A percentile compares a stretch with the other conserved stretches of the same genome.
These are phyloP conservation scores for Bryum argenteum DNA, from an alignment of 225 moss, liverwort and hornwort genomes.

Conservation along the genomic window DNA sequence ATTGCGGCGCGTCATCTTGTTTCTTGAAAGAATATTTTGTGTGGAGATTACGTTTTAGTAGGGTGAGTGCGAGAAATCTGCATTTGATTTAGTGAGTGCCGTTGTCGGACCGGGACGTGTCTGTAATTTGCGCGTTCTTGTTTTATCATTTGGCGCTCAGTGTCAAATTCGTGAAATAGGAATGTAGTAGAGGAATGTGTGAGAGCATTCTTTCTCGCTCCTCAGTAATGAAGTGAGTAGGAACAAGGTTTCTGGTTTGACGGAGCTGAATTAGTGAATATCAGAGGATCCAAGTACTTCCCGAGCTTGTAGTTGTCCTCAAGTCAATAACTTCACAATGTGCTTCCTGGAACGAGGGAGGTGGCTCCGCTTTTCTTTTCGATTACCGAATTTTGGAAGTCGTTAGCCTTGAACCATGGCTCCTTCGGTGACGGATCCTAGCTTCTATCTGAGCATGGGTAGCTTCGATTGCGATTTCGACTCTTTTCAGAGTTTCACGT, in stretches of 20 bases:
- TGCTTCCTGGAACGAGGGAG: conserved; percentile 14
- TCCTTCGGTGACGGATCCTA: conserved; percentile 40
- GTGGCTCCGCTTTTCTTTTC: neutral
- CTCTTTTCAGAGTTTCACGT: conserved; percentile 51
- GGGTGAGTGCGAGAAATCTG: conserved; percentile 4
- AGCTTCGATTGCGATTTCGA: conserved; percentile 59
- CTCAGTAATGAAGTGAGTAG: neutral
- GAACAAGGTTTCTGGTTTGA: neutral
- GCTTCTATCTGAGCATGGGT: conserved; percentile 44
- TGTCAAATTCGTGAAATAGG: neutral
- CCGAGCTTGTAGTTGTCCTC: conserved; percentile 1
- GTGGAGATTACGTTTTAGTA: conserved; percentile 5
- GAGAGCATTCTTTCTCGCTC: neutral
- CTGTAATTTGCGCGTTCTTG: too few species aligned
- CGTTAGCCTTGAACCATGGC: conserved; percentile 33
- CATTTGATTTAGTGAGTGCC: neutral
- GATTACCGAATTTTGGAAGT: conserved; percentile 18
- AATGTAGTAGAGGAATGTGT: conserved; percentile 8
- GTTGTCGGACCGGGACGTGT: neutral
- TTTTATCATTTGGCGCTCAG: neutral
- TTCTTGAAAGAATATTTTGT: conserved; percentile 15
- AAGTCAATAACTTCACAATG: conserved; percentile 20
- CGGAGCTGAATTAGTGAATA: conserved; percentile 18
- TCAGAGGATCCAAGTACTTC: neutral
- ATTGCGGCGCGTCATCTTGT: conserved; percentile 14